Base-by-base conservation (phyloP, 2,329 filamentous ascomycete species). In the Tolypocladium nubicola region DNA sequence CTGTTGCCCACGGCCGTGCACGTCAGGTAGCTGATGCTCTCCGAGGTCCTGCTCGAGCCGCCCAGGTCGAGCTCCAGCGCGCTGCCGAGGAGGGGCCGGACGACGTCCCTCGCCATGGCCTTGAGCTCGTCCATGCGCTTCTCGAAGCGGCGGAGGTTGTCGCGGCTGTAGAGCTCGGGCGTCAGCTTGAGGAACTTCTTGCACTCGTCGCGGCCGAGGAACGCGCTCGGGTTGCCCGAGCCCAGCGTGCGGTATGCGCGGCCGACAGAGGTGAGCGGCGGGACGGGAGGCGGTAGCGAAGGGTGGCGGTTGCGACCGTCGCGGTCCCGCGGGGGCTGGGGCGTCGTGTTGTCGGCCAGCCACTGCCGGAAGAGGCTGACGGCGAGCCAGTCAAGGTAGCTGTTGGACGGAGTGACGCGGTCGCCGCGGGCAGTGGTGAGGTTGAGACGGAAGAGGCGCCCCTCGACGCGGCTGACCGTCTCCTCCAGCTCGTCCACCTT, bases 401-500 rank as follows among this genome's bases (percentile, higher is more conserved):
- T 85, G 54, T 87, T 94, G 23, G 79, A 77, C 0, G 93, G 93
- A 3, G 81, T 87, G 50, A 97, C 88, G 56, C 90, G 83, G 68
- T 97, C 91, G 56, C 92, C 93, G 61, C 86, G 79, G 13, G 84
- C 82, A 23, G 88, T 96, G 4, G 85, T 89, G 10, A 97, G 79
- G 1, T 82, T 89, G 8, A 97, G 76, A 13, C 91, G 83, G 73
- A 95, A 95, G 14, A 97, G 81, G 56, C 87, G 86, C 23, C 85
- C 84, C 68, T 97, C 93, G 26, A 94, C 82, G 35, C 88, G 85
- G 40, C 84, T 81, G 61, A 96, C 89, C 9, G 86, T 80, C 66
- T 97, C 91, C 61, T 91, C 88, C 21, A 97, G 79, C 70, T 97
- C 92, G 64, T 96, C 90, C 6, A 94, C 90, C 71, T 97, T 97